These are phyloP conservation scores for Lachancea nothofagi DNA, from an alignment of 805 yeast genomes.

Conservation along the genomic window DNA sequence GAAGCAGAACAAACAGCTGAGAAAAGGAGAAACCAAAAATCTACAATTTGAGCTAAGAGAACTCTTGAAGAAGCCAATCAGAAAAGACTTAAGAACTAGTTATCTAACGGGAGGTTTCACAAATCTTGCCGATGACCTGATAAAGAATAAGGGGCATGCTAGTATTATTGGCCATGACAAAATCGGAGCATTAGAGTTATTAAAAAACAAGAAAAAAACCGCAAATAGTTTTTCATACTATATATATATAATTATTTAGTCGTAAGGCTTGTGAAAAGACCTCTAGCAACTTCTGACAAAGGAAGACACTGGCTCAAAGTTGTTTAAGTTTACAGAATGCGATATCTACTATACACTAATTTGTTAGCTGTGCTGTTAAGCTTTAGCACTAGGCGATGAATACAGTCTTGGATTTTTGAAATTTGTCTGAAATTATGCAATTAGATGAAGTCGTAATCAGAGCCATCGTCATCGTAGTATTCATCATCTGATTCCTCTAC, in stretches of 20 bases:
- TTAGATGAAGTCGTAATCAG: conserved; percentile 36
- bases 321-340: conserved; percentile 8
- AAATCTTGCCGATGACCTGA: conserved; percentile 72
- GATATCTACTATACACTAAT: conserved; percentile 3
- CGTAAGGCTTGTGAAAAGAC: too few relatives aligned
- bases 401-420: background rate
- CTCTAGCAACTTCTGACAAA: too few relatives aligned
- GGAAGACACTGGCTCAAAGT: conserved; percentile 1
- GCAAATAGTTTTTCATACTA: too few relatives aligned
- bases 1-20: conserved; percentile 47
- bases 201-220: conserved; percentile 35
- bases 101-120: conserved; percentile 75
- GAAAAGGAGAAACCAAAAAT: conserved; percentile 43
- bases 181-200: conserved; percentile 60
- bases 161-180: conserved; percentile 65
- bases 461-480: conserved; percentile 57
- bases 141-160: conserved; percentile 60
- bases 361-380: background rate
- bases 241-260: too few relatives aligned
- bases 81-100: conserved; percentile 60
- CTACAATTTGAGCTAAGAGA: conserved; percentile 49
- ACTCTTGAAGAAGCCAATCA: conserved; percentile 47
- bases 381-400: too few relatives aligned
- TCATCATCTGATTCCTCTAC: conserved; percentile 86
- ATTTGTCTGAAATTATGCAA: conserved; percentile 6